Base-by-base conservation (phyloP, 805 yeast species). In the Lipomyces yamadae region DNA sequence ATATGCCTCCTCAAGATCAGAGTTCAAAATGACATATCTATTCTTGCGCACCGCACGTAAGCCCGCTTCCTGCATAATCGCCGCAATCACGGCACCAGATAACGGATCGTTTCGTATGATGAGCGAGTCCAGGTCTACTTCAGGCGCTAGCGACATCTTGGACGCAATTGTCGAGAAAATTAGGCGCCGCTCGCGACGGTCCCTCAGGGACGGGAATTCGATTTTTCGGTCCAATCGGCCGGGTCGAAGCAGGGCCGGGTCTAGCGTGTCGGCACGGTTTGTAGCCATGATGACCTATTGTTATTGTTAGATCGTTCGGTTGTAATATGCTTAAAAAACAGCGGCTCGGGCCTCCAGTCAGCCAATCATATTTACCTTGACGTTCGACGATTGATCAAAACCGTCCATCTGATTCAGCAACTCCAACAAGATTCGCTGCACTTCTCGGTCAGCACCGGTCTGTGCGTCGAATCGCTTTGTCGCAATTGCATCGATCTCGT, bases 31-130 rank as follows among this genome's bases (percentile, higher is more conserved):
- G 80, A 95, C 96, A 78, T 96, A 95, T 81, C 99, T 86, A 80
- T 95, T 95, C 82, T 94, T 95, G 82, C 99, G 90, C 58, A 95
- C 98, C 1, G 99, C 99, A 74, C 99, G 87, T 73, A 95, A 85
- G 72, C 99, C 99, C 35, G 99, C 99, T 81, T 96, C 99, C 84
- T 95, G 99, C 99, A 95, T 95, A 73, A 95, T 94, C 18, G 99
- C 99, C 15, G 99, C 98, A 76, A 95, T 95, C 65, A 94, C 86
- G 11, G 84, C 99, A 76, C 99, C 99, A 48, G 97, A 91, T 66
- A 96, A 82, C 53, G 99, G 97, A 78, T 95, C 99, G 77, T 95
- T 95, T 79, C 99, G 89, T 74, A 92, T 86, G 73, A 95, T 94
- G 74, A 95, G 85, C 30, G 97, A 89, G 80, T 96, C 99, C 74